These are phyloP conservation scores for Acer yangbiense DNA, from an alignment of 345 rosid genomes.

Conservation along the genomic window DNA sequence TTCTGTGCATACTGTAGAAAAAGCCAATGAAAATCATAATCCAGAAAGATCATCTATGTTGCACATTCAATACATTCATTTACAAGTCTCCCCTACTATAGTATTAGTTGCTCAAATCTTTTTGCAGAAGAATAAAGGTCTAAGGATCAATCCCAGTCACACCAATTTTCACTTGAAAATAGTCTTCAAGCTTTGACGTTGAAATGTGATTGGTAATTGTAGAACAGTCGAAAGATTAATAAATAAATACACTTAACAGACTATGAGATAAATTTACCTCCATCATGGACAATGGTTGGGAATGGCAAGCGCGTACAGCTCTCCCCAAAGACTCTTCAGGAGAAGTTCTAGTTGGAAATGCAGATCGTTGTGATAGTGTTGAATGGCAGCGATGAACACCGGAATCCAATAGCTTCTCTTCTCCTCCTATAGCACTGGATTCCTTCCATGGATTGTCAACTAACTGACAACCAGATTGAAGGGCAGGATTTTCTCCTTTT, in stretches of 20 bases:
- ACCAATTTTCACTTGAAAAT: neutral
- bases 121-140: too few relatives aligned
- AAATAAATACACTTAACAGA: neutral
- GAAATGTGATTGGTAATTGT: neutral
- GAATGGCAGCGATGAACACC: constrained; percentile 84
- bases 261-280: constrained; percentile 51
- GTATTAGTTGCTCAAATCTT: too few relatives aligned
- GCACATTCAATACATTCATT: neutral
- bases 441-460: constrained; percentile 39
- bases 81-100: neutral
- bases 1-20: constrained; percentile 68
- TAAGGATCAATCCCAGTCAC: too few relatives aligned
- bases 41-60: constrained; percentile 5
- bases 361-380: constrained; percentile 67
- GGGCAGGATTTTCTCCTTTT: constrained; percentile 43
- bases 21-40: constrained; percentile 19
- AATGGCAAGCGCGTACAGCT: constrained; percentile 72
- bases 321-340: constrained; percentile 60
- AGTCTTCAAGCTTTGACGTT: constrained; percentile 3
- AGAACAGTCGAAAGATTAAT: neutral
- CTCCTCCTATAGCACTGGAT: constrained; percentile 32
- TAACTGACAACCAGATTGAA: constrained; percentile 40
- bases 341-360: constrained; percentile 49
- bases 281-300: constrained; percentile 75
- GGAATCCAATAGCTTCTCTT: constrained; percentile 50